These are phyloP conservation scores for Collybia sordida DNA, from an alignment of 768 basidiomycete species.

Conservation along the genomic window DNA sequence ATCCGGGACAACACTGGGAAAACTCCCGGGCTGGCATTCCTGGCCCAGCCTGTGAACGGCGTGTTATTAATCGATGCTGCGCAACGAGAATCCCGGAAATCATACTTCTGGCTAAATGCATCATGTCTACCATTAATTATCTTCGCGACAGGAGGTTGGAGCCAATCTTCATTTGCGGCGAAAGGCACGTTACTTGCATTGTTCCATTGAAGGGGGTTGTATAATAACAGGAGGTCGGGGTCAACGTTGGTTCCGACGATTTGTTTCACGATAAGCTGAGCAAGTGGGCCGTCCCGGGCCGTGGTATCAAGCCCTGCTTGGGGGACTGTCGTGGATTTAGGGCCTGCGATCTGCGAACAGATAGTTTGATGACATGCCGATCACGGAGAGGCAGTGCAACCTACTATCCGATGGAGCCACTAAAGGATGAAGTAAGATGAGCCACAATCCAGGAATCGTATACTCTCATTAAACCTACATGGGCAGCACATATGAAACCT, in stretches of 20 bases:
- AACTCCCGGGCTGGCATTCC: constrained; percentile 38
- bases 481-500: constrained; percentile 59
- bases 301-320: constrained; percentile 56
- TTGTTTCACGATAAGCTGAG: constrained; percentile 45
- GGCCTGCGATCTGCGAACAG: constrained; percentile 44
- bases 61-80: background rate
- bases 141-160: constrained; percentile 38
- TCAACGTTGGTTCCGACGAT: constrained; percentile 41
- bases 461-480: constrained; percentile 35
- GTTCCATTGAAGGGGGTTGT: constrained; percentile 49
- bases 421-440: constrained; percentile 14
- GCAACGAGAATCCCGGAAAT: background rate
- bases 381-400: constrained; percentile 10
- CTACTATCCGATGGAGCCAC: constrained; percentile 48
- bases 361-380: constrained; percentile 1
- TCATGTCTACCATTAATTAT: constrained; percentile 49
- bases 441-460: background rate
- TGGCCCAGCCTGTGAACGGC: constrained; percentile 36
- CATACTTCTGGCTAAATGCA: constrained; percentile 48
- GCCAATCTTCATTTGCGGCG: constrained; percentile 43
- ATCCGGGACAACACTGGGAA: constrained; percentile 31
- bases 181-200: constrained; percentile 45
- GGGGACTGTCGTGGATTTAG: constrained; percentile 49
- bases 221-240: constrained; percentile 41
- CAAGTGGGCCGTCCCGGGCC: constrained; percentile 47